These are phyloP conservation scores for Aspergillus terreus DNA, from an alignment of 2,329 filamentous ascomycete species.

Conservation along the genomic window DNA sequence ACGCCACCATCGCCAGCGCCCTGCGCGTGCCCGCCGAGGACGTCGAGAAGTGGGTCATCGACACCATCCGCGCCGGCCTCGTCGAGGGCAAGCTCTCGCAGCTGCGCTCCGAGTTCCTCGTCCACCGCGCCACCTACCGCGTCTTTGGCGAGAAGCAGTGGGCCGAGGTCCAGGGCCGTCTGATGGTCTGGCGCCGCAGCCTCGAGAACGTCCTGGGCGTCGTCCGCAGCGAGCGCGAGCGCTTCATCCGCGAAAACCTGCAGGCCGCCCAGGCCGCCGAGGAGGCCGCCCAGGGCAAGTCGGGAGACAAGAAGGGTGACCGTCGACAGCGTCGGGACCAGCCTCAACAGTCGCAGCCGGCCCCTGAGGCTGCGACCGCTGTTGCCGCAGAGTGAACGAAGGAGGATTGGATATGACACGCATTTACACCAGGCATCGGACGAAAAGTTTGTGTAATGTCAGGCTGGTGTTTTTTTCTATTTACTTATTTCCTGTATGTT, in stretches of 20 bases:
- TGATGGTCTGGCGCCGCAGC: slow-evolving; percentile 88
- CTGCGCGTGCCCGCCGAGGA: slow-evolving; percentile 79
- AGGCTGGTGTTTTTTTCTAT: background rate
- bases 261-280: slow-evolving; percentile 49
- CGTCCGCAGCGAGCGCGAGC: slow-evolving; percentile 75
- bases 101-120: slow-evolving; percentile 85
- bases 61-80: slow-evolving; percentile 91
- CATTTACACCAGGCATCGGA: background rate
- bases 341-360: slow-evolving; percentile 13
- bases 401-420: background rate
- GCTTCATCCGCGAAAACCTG: slow-evolving; percentile 64
- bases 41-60: slow-evolving; percentile 98
- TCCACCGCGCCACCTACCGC: slow-evolving; percentile 93
- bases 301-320: slow-evolving; percentile 31
- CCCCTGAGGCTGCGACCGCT: background rate
- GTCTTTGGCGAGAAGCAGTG: slow-evolving; percentile 98
- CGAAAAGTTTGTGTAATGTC: slow-evolving; percentile 3
- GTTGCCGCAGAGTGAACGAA: background rate
- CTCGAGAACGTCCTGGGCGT: slow-evolving; percentile 74
- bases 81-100: slow-evolving; percentile 97
- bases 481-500: slow-evolving; percentile 9
- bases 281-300: slow-evolving; percentile 29
- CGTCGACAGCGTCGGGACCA: slow-evolving; percentile 28
- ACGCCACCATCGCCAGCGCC: slow-evolving; percentile 76
- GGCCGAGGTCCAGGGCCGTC: slow-evolving; percentile 83